Base-by-base conservation (phyloP, 2,329 filamentous ascomycete species). In the Didymella keratinophila region DNA sequence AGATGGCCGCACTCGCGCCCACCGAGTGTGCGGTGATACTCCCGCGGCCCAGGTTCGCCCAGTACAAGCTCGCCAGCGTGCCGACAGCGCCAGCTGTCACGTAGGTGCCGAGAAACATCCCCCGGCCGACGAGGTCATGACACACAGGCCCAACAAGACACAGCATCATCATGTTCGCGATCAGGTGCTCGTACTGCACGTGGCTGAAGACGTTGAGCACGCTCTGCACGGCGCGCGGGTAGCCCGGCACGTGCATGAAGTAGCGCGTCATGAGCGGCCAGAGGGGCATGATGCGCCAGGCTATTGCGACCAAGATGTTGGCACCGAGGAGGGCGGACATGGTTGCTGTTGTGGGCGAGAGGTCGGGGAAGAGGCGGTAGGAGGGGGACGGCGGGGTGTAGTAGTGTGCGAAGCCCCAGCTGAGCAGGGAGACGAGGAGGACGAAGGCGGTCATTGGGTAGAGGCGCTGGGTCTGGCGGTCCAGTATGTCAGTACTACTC, bases 171-270 rank as follows among this genome's bases (percentile, higher is more conserved):
- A 91, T 87, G 76, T 94, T 94, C 41, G 81, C 71, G 23, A 81
- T 20, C 2, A 77, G 54, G 56, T 95, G 91, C 45, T 75, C 69
- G 18, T 87, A 64, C 3, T 76, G 78, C 52, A 89, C 85, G 78
- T 95, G 91, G 20, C 87, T 90, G 78, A 93, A 91, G 48, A 86
- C 79, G 64, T 86, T 86, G 32, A 86, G 85, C 27, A 94, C 69
- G 61, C 91, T 75, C 62, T 84, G 83, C 20, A 86, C 57, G 4
- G 89, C 83, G 61, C 83, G 83, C 9, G 90, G 89, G 50, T 87
- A 87, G 7, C 86, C 73, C 11, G 73, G 74, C 9, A 71, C 65
- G 52, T 75, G 70, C 67, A 72, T 73, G 63, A 76, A 73, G 78
- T 89, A 89, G 62, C 81, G 85, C 77, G 92, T 93, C 65, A 92